These are phyloP conservation scores for Kondoa malvinella DNA, from an alignment of 768 basidiomycete genomes.

Conservation along the genomic window DNA sequence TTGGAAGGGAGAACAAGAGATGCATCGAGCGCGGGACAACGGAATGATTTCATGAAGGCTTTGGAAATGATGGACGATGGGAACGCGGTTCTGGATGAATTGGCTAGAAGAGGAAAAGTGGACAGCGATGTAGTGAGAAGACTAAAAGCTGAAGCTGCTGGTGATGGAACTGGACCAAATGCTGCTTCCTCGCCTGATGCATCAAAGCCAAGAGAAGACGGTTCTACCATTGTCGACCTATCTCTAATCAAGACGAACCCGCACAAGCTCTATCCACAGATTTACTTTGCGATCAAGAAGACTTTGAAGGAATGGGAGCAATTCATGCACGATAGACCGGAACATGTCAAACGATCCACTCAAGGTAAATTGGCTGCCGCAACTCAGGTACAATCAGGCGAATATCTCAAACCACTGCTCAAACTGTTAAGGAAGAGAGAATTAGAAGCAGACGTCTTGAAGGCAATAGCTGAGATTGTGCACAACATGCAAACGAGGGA, in stretches of 20 bases:
- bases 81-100: conserved; percentile 48
- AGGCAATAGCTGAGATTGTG: conserved; percentile 68
- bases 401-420: conserved; percentile 93
- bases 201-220: conserved; percentile 31
- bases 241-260: conserved; percentile 71
- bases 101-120: conserved; percentile 28
- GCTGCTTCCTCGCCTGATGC: conserved; percentile 2
- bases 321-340: conserved; percentile 87
- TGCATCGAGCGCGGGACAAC: conserved; percentile 43
- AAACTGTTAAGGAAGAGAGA: conserved; percentile 74
- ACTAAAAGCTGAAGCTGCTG: conserved; percentile 18
- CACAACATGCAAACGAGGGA: conserved; percentile 90
- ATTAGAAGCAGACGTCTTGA: conserved; percentile 16
- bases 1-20: conserved; percentile 61
- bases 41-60: conserved; percentile 63
- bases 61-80: conserved; percentile 44
- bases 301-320: conserved; percentile 92
- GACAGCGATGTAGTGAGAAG: conserved; percentile 18
- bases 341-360: conserved; percentile 65
- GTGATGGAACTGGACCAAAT: conserved; percentile 42
- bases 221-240: conserved; percentile 54
- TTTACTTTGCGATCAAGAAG: conserved; percentile 45
- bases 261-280: conserved; percentile 87
- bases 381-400: conserved; percentile 83
- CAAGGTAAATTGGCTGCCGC: conserved; percentile 91